Evolutionary conservation across 176 grass and related monocot genomes (phyloP).

Genomic region (Hyparrhenia diplandra): DNA sequence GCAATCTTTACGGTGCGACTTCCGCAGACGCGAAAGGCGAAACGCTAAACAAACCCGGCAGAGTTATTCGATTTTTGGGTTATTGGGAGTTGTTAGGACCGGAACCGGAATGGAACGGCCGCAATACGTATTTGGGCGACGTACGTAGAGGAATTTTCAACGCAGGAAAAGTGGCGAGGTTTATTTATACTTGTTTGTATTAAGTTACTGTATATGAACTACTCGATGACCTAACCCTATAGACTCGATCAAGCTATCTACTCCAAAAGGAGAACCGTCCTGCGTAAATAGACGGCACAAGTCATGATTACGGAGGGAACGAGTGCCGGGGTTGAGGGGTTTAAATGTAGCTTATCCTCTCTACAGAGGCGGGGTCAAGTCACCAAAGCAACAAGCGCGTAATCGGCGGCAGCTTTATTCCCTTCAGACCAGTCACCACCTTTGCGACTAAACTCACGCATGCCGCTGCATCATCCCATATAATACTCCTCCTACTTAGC

Average conservation of each 20-base stretch:
- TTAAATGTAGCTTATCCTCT: constrained; percentile 17
- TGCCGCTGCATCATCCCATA: background rate
- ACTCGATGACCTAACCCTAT: constrained; percentile 1
- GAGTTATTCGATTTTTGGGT: background rate
- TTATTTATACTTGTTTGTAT: too few relatives aligned
- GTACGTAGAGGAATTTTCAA: background rate
- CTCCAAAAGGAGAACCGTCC: background rate
- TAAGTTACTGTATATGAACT: background rate
- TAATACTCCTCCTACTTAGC: background rate
- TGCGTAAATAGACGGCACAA: background rate
- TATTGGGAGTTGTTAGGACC: background rate
- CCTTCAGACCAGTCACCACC: constrained; percentile 16
- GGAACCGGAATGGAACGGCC: background rate
- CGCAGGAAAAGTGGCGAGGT: background rate
- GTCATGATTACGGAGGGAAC: constrained; percentile 4
- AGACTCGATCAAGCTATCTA: background rate
- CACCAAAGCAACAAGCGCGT: constrained; percentile 30
- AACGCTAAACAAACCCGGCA: background rate
- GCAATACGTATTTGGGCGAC: background rate
- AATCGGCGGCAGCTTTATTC: constrained; percentile 48
- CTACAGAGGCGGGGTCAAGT: background rate
- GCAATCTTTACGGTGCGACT: constrained; percentile 5
- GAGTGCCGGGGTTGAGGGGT: background rate
- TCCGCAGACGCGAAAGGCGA: background rate
- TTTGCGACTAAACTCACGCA: constrained; percentile 23